Percentiles rank a stretch among this genome's conserved stretches.
phyloP scores from a whole-genome alignment of 352 stramenopile genomes.

The Hyaloperonospora brassicae region DNA sequence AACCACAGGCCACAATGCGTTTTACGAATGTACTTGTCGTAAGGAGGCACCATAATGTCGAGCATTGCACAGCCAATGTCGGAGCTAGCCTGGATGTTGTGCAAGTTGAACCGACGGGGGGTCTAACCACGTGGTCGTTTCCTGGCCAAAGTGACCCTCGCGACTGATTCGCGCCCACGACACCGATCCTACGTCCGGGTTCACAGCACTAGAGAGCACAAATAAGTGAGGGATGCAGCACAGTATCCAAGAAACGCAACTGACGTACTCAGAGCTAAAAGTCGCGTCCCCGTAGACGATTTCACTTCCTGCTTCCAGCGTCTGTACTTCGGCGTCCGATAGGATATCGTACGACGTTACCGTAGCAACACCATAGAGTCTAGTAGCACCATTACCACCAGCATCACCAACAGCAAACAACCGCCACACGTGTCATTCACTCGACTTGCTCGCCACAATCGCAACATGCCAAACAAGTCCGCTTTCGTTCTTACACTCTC shows the following conservation, averaged over 20 bases:
- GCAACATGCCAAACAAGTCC: too few species aligned
- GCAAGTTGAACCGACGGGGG: conserved; percentile 75
- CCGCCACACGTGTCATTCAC: too few species aligned
- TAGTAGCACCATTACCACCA: conserved; percentile 12
- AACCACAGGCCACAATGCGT: too few species aligned
- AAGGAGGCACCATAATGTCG: conserved; percentile 82
- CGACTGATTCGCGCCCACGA: conserved; percentile 59
- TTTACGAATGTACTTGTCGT: conserved; percentile 63
- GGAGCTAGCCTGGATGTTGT: conserved; percentile 66
- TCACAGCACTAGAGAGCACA: conserved; percentile 23
- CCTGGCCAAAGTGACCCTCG: conserved; percentile 40
- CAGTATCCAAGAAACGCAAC: too few species aligned
- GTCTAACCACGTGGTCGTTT: conserved; percentile 77
- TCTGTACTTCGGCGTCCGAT: conserved; percentile 32
- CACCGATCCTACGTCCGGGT: conserved; percentile 32
- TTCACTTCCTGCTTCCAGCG: conserved; percentile 23
- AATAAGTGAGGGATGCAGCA: too few species aligned
- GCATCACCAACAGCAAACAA: too few species aligned
- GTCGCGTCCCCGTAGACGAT: conserved; percentile 23
- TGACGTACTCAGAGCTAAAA: conserved; percentile 30
- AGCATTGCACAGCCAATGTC: conserved; percentile 69
- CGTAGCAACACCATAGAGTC: conserved; percentile 64
- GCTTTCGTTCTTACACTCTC: conserved; percentile 43
- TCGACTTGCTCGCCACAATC: too few species aligned
- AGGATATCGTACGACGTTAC: conserved; percentile 71